Base-by-base conservation (phyloP, 2,329 filamentous ascomycete species). In the Beauveria australis region DNA sequence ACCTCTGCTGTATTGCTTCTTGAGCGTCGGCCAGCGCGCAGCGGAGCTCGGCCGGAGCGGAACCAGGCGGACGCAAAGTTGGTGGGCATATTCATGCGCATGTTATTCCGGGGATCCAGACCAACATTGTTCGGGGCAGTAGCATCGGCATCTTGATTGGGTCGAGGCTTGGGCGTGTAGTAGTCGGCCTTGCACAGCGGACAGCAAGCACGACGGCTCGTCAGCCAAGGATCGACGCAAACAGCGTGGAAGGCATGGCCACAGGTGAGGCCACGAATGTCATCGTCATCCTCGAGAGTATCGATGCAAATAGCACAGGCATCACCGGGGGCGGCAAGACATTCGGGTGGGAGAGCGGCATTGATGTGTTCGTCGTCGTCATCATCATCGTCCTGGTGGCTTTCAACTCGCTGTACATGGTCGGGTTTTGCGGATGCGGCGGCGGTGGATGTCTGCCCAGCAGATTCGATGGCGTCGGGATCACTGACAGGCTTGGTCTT, bases 111-210 rank as follows among this genome's bases (percentile, higher is more conserved):
- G 43, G 74, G 64, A 47, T 73, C 71, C 28, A 74, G 67, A 43
- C 63, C 68, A 14, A 60, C 30, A 51, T 67, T 66, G 24, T 61
- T 26, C 30, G 14, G 33, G 33, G 72, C 70, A 14, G 70, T 63
- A 41, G 74, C 75, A 26, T 75, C 74, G 40, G 79, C 77, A 16
- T 76, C 73, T 12, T 77, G 73, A 10, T 73, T 71, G 3, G 89
- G 80, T 18, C 91, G 89, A 55, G 92, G 91, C 75, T 97, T 97
- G 0, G 94, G 93, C 3, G 91, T 88, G 73, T 96, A 97, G 74
- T 97, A 99, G 71, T 99, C 94, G 46, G 93, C 91, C 77, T 99
- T 99, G 80, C 94, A 99, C 7, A 99, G 86, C 6, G 94, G 94
- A 72, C 94, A 99, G 78, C 93, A 97, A 28, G 94, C 94, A 66